Conservation (phyloP, 2,329 filamentous ascomycete species). For the Gaeumannomyces sp. region DNA sequence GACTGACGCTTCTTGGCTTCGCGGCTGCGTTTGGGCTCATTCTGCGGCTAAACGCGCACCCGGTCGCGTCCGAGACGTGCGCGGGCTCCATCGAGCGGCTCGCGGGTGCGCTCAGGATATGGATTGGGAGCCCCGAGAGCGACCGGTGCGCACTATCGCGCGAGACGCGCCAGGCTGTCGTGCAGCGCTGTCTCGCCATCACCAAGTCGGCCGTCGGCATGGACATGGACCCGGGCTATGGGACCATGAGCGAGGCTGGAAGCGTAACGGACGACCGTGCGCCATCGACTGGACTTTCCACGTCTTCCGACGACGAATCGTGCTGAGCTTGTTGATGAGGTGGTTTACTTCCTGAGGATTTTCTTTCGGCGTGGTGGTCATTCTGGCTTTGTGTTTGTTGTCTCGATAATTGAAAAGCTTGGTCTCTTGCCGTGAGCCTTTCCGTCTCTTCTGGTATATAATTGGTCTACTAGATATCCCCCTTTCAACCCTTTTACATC, state of each 20-base stretch:
- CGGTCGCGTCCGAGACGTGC: constrained; percentile 40
- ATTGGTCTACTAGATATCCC: background rate
- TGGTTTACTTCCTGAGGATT: background rate
- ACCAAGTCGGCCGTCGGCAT: constrained; percentile 54
- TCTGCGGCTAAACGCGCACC: constrained; percentile 43
- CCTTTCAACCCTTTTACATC: background rate
- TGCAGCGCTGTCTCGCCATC: constrained; percentile 49
- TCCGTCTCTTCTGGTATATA: background rate
- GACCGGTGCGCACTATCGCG: constrained; percentile 45
- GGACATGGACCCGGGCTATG: constrained; percentile 55
- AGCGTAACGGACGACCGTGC: background rate
- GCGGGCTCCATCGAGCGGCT: constrained; percentile 47
- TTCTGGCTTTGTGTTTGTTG: background rate
- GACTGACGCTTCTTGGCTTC: constrained; percentile 53
- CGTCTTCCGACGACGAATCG: background rate
- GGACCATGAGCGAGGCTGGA: constrained; percentile 43
- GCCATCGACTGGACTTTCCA: background rate
- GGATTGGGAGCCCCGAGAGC: constrained; percentile 50
- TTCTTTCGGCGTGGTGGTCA: background rate
- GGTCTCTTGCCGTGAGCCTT: background rate
- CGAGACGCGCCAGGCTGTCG: constrained; percentile 45
- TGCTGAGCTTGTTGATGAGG: background rate
- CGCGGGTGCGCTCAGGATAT: constrained; percentile 51
- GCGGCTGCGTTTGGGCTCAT: constrained; percentile 54
- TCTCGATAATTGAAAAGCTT: background rate